Evolutionary conservation across 2,329 filamentous ascomycete species (phyloP), one percentile per base, ranked within the genome.

Genomic region (Dryadomyces quercivorus): DNA sequence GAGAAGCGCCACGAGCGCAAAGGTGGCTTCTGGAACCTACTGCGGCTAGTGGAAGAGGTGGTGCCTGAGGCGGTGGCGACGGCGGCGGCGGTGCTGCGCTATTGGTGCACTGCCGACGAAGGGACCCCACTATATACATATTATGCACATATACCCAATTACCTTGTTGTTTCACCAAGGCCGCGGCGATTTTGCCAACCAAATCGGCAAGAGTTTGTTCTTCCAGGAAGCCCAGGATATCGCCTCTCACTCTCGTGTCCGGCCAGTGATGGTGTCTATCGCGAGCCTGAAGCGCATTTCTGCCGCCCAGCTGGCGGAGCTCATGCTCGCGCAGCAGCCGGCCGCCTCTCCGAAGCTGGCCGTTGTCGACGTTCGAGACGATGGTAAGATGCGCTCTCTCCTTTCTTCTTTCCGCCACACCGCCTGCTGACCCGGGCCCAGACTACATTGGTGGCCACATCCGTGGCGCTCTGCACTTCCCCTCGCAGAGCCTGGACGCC

Each of bases 371-470:
- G 93, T 97, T 8, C 83, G 93, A 56, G 93, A 96, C 67, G 82
- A 84, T 60, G 85, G 85, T 86, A 69, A 54, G 71, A 42, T 10
- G 16, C 2, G 10, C 38, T 26, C n/a, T 46, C 16, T 26, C 21
- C 38, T 18, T n/a, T 31, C 1, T n/a, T 12, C 13, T 43, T 51
- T 40, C 16, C 57, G 13, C 3, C 47, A 57, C 22, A 40, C 49
- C 31, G 7, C n/a, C 8, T 20, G 15, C 40, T 45, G 15, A 47
- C 21, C 2, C 10, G 38, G 26, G 2, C 26, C 26, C 60, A 89
- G 92, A 97, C 70, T 84, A 93, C 69, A 77, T 96, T 50, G 92
- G 92, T 61, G 92, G 92, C 36, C 91, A 96, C 70, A 96, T 97
- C 69, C 76, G 76, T 57, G 81, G 82, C 56, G 86, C 84, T 38